Evolutionary conservation across 805 yeast genomes (phyloP).

Genomic region (Nakazawaea ishiwadae): DNA sequence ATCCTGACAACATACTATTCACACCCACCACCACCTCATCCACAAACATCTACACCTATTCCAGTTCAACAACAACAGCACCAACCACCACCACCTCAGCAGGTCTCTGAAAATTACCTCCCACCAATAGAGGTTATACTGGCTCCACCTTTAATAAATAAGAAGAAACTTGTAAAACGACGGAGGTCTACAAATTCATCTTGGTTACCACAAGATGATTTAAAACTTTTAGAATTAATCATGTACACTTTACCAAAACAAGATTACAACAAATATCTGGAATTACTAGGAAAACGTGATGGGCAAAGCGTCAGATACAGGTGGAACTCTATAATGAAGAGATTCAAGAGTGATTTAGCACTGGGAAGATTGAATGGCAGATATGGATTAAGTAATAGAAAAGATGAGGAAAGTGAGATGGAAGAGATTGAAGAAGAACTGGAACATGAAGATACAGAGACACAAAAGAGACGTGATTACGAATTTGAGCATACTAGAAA

Average conservation of each 20-base stretch:
- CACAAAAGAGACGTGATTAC: neutral
- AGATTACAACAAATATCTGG: constrained; percentile 10
- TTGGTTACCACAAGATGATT: constrained; percentile 8
- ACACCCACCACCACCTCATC: too few species aligned
- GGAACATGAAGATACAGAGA: constrained; percentile 4
- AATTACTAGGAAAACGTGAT: constrained; percentile 10
- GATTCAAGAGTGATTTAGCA: constrained; percentile 8
- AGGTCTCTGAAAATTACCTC: neutral
- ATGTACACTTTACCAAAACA: constrained; percentile 10
- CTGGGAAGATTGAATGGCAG: constrained; percentile 11
- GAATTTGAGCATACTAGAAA: constrained; percentile 1
- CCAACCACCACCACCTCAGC: neutral
- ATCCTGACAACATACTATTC: too few species aligned
- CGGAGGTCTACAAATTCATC: constrained; percentile 9
- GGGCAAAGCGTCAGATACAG: constrained; percentile 11
- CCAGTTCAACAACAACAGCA: too few species aligned
- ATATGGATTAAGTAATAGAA: neutral
- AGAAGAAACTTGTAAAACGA: constrained; percentile 4
- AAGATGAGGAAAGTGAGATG: neutral
- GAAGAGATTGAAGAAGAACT: constrained; percentile 1
- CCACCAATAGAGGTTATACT: constrained; percentile 10
- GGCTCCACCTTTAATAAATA: constrained; percentile 6
- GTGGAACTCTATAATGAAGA: constrained; percentile 11
- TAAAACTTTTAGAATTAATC: constrained; percentile 11
- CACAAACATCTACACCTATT: too few species aligned